Conservation (phyloP, 1,284 basidiomycete genomes). For the Ceratorhiza oryzae-sativae region DNA sequence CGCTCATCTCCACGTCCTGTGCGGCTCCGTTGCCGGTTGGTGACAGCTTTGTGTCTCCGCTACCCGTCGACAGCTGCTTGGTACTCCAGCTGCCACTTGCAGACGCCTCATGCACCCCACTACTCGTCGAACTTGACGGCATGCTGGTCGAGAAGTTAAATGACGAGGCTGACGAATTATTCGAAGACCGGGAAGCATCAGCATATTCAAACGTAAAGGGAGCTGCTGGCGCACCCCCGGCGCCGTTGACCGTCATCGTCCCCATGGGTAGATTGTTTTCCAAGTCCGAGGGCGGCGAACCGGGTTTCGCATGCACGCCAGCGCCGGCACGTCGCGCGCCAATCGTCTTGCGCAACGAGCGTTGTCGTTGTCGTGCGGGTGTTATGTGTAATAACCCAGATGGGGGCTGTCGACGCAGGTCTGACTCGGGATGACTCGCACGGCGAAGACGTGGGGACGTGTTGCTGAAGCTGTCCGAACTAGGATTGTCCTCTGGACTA, state of each 20-base stretch:
- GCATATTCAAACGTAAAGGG: neutral
- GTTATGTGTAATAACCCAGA: neutral
- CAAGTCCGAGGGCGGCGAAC: constrained; percentile 1
- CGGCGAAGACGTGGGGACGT: neutral
- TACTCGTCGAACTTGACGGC: constrained; percentile 2
- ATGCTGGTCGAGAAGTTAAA: constrained; percentile 10
- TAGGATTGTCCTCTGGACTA: constrained; percentile 1
- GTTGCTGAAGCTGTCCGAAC: constrained; percentile 8
- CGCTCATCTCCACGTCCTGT: neutral
- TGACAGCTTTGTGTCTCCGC: too few relatives aligned
- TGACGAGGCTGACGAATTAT: constrained; percentile 8
- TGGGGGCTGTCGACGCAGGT: neutral
- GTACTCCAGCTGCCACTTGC: neutral
- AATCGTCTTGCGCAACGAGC: constrained; percentile 12
- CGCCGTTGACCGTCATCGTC: constrained; percentile 7
- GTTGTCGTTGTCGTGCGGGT: neutral
- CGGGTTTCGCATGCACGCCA: neutral
- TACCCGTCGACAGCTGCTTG: neutral
- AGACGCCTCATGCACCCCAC: neutral
- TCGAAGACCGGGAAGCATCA: neutral
- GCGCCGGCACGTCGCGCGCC: neutral
- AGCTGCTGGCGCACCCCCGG: constrained; percentile 15
- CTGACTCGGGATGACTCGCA: constrained; percentile 6
- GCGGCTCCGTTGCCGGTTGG: neutral
- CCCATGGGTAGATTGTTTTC: neutral